These are phyloP conservation scores for Aegle marmelos DNA, from an alignment of 345 rosid genomes.

Conservation along the genomic window DNA sequence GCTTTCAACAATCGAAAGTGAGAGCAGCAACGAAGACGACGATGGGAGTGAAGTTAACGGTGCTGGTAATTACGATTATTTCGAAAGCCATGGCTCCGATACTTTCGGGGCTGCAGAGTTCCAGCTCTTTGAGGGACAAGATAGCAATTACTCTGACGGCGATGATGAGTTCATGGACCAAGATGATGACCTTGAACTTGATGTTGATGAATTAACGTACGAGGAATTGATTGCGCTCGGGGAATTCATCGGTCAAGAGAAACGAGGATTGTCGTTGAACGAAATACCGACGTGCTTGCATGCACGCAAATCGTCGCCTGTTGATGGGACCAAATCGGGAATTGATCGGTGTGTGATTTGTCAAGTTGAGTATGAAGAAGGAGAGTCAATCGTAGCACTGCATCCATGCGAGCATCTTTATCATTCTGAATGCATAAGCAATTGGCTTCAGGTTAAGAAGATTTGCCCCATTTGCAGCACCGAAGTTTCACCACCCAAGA, in stretches of 20 bases:
- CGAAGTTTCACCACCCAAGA: constrained; percentile 42
- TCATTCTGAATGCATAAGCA: constrained; percentile 59
- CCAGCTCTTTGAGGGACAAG: constrained; percentile 49
- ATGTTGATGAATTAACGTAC: constrained; percentile 63
- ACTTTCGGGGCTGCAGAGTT: constrained; percentile 20
- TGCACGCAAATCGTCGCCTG: constrained; percentile 5
- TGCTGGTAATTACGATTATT: constrained; percentile 42
- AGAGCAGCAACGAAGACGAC: constrained; percentile 25
- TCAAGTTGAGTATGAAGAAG: constrained; percentile 68
- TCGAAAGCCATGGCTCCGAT: constrained; percentile 31
- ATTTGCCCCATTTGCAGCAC: constrained; percentile 69
- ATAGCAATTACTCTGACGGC: constrained; percentile 20
- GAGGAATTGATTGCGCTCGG: constrained; percentile 72
- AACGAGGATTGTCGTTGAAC: constrained; percentile 41
- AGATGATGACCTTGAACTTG: constrained; percentile 65
- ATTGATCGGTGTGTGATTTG: constrained; percentile 72
- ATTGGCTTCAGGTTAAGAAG: constrained; percentile 70
- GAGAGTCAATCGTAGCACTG: constrained; percentile 39
- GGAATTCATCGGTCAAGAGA: constrained; percentile 62
- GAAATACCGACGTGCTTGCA: constrained; percentile 44
- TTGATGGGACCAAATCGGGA: constrained; percentile 25
- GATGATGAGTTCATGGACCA: constrained; percentile 33
- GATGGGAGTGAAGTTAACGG: constrained; percentile 12
- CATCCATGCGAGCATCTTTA: constrained; percentile 64
- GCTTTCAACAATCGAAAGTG: constrained; percentile 34